Conservation (phyloP, 2,329 filamentous ascomycete species). For the Fusarium sp. region DNA sequence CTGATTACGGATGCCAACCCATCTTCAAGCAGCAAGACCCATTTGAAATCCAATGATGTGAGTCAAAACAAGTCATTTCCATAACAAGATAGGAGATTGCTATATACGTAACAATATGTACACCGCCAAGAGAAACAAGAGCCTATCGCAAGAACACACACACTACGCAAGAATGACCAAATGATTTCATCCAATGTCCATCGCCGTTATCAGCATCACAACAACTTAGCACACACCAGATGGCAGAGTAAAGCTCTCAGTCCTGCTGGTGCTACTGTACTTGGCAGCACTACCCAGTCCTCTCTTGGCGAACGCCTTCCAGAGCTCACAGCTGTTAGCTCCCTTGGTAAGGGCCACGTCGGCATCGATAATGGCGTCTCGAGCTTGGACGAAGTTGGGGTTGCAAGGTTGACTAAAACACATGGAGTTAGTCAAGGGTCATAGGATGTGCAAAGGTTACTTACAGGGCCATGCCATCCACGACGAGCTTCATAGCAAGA, state of each 20-base stretch:
- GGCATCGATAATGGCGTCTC: constrained; percentile 70
- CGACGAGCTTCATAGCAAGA: constrained; percentile 66
- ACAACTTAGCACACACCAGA: constrained; percentile 42
- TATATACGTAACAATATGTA: neutral
- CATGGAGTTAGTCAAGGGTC: neutral
- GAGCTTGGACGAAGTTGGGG: constrained; percentile 67
- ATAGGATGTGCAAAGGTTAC: neutral
- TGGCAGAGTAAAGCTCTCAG: constrained; percentile 53
- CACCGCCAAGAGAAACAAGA: neutral
- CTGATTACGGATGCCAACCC: too few species aligned
- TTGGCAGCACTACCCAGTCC: constrained; percentile 63
- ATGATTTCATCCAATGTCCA: neutral
- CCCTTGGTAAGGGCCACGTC: constrained; percentile 67
- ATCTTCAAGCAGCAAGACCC: too few species aligned
- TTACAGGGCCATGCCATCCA: constrained; percentile 65
- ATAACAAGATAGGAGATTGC: too few species aligned
- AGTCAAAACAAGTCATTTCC: too few species aligned
- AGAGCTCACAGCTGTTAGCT: constrained; percentile 66
- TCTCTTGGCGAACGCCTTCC: constrained; percentile 70
- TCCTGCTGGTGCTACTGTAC: constrained; percentile 50
- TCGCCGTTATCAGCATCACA: neutral
- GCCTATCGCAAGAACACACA: neutral
- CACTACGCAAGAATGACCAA: neutral
- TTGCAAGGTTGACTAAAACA: constrained; percentile 65
- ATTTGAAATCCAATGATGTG: too few species aligned